Evolutionary conservation across 768 basidiomycete genomes (phyloP), one percentile per base, ranked within the genome.

Genomic region (Russula sp.): DNA sequence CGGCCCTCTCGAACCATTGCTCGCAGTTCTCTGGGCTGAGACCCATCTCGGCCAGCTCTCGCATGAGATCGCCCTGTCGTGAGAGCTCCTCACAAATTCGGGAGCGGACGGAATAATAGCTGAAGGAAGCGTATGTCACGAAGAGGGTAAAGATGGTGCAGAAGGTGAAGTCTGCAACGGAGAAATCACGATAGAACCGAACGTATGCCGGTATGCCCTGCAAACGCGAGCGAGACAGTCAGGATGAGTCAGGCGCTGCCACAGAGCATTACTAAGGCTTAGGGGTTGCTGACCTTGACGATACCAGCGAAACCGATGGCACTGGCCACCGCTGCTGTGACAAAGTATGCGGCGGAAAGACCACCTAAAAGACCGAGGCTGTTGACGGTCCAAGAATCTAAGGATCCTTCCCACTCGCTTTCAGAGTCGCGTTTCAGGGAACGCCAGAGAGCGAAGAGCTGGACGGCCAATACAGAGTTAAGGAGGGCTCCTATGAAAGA

Each of bases 11-110:
- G 50, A 90, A 79, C 86, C 86, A 89, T 60, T 80, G 78, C 69
- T 92, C 90, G 70, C 90, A 92, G 65, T 90, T 89, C 73, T 91
- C 89, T 46, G 88, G 73, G 67, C 80, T 87, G 67, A 91, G 76
- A 0, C 88, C 89, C 69, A 87, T 79, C 69, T 88, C 86, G 53
- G 81, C 77, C 73, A 89, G 73, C 66, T 83, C 83, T 9, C 83
- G 82, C 73, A 90, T 79, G 45, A 91, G 75, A 69, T 90, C 88
- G 18, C 88, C 85, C 58, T 90, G 86, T 52, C 83, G 79, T 5
- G 87, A 86, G 32, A 90, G 75, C 67, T 87, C 85, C 66, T 90
- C 88, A 74, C 90, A 92, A 2, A 88, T 73, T 18, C 77, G 78
- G 1, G 84, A 76, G 36, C 86, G 81, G 35, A 83, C 75, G 16